Conservation (phyloP, 495 filamentous ascomycete genomes). For the Podospora conica region DNA sequence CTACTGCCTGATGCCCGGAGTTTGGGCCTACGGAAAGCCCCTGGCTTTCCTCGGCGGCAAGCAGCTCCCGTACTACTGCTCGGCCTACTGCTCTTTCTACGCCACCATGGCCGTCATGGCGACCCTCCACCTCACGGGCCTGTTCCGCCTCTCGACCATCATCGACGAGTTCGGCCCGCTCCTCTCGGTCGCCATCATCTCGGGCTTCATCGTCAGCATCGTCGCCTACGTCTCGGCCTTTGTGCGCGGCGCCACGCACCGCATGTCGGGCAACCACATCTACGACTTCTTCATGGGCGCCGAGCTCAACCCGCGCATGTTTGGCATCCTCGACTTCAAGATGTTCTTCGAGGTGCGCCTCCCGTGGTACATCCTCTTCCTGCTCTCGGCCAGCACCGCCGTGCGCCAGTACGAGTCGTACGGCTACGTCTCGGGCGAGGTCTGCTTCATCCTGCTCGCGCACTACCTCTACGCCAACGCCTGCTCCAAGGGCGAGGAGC, state of each 20-base stretch:
- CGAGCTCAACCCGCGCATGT: conserved; percentile 92
- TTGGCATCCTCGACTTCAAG: conserved; percentile 92
- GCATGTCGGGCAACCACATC: conserved; percentile 86
- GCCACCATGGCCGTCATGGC: conserved; percentile 64
- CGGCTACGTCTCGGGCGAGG: conserved; percentile 87
- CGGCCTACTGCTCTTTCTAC: conserved; percentile 80
- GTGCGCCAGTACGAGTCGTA: conserved; percentile 82
- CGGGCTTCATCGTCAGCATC: conserved; percentile 72
- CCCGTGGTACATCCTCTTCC: conserved; percentile 91
- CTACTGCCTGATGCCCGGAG: conserved; percentile 79
- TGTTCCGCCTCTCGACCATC: conserved; percentile 88
- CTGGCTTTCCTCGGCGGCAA: conserved; percentile 73
- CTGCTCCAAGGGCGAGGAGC: conserved; percentile 92
- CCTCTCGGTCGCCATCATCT: conserved; percentile 83
- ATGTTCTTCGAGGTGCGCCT: conserved; percentile 99
- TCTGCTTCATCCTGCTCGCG: conserved; percentile 82
- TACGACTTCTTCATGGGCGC: conserved; percentile 99
- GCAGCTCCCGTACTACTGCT: conserved; percentile 91
- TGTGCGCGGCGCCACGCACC: conserved; percentile 71
- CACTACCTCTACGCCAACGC: conserved; percentile 97
- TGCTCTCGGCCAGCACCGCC: conserved; percentile 69
- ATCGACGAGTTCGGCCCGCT: conserved; percentile 94
- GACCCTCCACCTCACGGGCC: conserved; percentile 67
- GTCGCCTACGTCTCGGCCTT: conserved; percentile 81
- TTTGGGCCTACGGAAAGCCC: conserved; percentile 78